A percentile compares a stretch with the other conserved stretches of the same genome.
phyloP scores from a whole-genome alignment of 257 asterid species.

The Nicotiana attenuata region DNA sequence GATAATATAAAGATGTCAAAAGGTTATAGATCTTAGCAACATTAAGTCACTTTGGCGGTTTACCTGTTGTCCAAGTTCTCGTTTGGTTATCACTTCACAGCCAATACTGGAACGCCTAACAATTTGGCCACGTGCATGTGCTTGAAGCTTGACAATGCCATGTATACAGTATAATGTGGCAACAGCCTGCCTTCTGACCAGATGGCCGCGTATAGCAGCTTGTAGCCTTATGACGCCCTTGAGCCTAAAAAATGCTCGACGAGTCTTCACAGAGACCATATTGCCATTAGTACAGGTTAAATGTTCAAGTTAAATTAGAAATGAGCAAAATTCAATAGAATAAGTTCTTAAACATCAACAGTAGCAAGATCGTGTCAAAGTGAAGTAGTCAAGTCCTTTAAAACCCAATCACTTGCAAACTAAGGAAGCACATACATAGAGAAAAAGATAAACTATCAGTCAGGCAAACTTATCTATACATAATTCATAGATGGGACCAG shows the following conservation, averaged over 20 bases:
- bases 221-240: slow-evolving; percentile 25
- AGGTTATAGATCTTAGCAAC: background rate
- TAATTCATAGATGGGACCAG: too few relatives aligned
- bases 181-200: slow-evolving; percentile 43
- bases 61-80: slow-evolving; percentile 25
- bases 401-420: background rate
- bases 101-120: slow-evolving; percentile 27
- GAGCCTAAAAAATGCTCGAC: slow-evolving; percentile 25
- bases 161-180: slow-evolving; percentile 29
- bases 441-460: background rate
- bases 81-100: slow-evolving; percentile 13
- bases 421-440: background rate
- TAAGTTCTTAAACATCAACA: background rate
- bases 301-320: background rate
- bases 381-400: background rate
- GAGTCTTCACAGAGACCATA: slow-evolving; percentile 27
- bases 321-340: background rate
- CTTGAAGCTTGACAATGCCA: slow-evolving; percentile 39
- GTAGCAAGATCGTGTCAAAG: background rate
- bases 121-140: slow-evolving; percentile 33
- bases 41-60: background rate
- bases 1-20: background rate
- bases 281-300: background rate
- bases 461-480: too few relatives aligned
- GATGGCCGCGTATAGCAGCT: slow-evolving; percentile 35